phyloP scores from a whole-genome alignment of 2,329 filamentous ascomycete genomes.

The Ambrosiella cleistominuta region DNA sequence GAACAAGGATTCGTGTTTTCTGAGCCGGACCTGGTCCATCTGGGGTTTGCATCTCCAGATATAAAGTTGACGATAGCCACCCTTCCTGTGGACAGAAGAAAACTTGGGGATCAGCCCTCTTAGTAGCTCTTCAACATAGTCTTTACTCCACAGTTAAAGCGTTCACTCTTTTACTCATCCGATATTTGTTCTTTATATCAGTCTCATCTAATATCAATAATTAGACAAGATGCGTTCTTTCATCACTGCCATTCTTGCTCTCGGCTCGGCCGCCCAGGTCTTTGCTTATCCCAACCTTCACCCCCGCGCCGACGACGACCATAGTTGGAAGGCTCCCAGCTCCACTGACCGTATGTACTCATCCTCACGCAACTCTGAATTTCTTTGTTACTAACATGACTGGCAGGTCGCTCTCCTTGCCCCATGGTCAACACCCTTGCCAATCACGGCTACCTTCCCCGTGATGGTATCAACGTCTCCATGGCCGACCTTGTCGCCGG shows the following conservation, averaged over 20 bases:
- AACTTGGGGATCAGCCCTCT: conserved; percentile 3
- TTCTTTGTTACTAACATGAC: background rate
- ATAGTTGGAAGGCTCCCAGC: conserved; percentile 12
- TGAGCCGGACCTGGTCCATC: background rate
- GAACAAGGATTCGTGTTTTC: background rate
- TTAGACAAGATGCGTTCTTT: conserved; percentile 6
- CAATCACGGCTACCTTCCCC: conserved; percentile 16
- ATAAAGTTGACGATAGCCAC: background rate
- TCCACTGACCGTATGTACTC: conserved; percentile 5
- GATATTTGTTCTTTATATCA: background rate
- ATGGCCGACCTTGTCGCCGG: conserved; percentile 13
- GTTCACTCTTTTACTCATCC: background rate
- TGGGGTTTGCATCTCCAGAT: background rate
- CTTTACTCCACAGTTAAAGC: conserved; percentile 2
- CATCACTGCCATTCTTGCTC: conserved; percentile 3
- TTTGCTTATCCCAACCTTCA: conserved; percentile 4
- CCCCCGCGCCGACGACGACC: background rate
- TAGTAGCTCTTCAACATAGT: conserved; percentile 1
- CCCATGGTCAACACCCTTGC: conserved; percentile 17
- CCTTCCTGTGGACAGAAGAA: background rate
- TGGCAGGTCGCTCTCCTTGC: conserved; percentile 14
- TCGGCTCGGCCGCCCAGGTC: conserved; percentile 8
- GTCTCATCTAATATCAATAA: background rate
- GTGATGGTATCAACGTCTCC: conserved; percentile 13
- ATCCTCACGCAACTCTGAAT: background rate